Percentiles rank a stretch among this genome's conserved stretches.
These are phyloP conservation scores for Calonectria pauciramosa DNA, from an alignment of 2,329 filamentous ascomycete genomes.

Conservation along the genomic window DNA sequence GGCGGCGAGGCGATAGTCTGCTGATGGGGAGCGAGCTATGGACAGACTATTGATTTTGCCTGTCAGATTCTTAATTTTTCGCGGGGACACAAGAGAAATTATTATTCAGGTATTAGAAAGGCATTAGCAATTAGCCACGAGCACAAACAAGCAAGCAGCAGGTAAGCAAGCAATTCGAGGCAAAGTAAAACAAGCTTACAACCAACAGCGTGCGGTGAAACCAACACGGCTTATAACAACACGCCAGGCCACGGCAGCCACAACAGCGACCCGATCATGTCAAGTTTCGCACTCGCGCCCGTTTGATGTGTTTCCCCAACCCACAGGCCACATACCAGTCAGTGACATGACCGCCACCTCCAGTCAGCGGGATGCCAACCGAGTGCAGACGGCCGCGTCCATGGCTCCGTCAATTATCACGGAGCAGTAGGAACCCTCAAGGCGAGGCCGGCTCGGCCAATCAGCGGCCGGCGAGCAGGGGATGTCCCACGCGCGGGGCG, in stretches of 20 bases:
- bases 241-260: background rate
- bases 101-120: background rate
- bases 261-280: background rate
- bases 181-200: background rate
- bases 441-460: constrained; percentile 13
- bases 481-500: constrained; percentile 15
- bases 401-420: constrained; percentile 25
- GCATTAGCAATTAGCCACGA: background rate
- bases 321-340: constrained; percentile 21
- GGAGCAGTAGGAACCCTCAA: constrained; percentile 15
- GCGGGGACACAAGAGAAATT: background rate
- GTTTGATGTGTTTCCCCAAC: constrained; percentile 10
- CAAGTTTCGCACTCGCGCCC: constrained; percentile 6
- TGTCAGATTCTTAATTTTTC: background rate
- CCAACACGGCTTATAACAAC: background rate
- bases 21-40: background rate
- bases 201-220: background rate
- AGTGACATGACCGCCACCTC: constrained; percentile 3
- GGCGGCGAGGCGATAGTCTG: background rate
- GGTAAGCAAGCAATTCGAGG: background rate
- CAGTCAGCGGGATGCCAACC: constrained; percentile 9
- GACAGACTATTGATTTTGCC: background rate
- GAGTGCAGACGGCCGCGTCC: constrained; percentile 6
- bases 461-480: constrained; percentile 11
- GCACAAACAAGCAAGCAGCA: background rate